Evolutionary conservation across 352 stramenopile genomes (phyloP).

Genomic region (Pythium plurisporium): DNA sequence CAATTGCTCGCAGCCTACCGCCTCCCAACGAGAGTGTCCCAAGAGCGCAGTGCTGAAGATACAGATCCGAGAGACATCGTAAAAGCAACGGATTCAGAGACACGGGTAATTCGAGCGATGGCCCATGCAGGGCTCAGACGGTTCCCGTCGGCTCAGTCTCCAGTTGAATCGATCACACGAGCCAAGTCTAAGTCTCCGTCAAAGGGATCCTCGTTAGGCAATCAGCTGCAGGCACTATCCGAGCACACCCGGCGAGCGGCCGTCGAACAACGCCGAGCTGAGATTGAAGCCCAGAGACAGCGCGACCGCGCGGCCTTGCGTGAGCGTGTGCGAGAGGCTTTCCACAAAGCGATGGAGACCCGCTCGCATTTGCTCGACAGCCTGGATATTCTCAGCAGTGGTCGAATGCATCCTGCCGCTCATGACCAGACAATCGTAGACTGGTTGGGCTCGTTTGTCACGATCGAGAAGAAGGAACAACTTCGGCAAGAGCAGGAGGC

Average conservation of each 20-base stretch:
- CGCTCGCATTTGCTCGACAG: slow-evolving; percentile 30
- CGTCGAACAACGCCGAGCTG: not conserved
- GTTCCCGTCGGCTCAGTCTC: not conserved
- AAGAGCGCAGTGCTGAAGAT: not conserved
- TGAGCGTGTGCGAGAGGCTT: slow-evolving; percentile 17
- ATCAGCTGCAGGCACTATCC: slow-evolving; percentile 9
- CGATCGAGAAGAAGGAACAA: slow-evolving; percentile 42
- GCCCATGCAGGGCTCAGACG: not conserved
- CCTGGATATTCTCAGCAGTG: slow-evolving; percentile 33
- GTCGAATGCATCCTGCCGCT: slow-evolving; percentile 36
- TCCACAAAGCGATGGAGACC: slow-evolving; percentile 26
- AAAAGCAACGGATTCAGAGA: not conserved
- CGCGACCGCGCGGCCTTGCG: not conserved
- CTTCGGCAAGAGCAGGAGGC: slow-evolving; percentile 31
- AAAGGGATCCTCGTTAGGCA: not conserved
- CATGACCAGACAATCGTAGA: slow-evolving; percentile 34
- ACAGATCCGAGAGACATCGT: not conserved
- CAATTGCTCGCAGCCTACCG: not conserved
- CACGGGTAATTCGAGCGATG: slow-evolving; percentile 1
- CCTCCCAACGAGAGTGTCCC: too few species aligned
- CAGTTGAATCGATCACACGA: not conserved
- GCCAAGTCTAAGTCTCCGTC: not conserved
- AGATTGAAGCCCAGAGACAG: not conserved
- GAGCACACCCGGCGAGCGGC: not conserved
- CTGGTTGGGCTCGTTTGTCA: slow-evolving; percentile 56